phyloP scores from a whole-genome alignment of 2,329 filamentous ascomycete species.

The Fusarium coicis region DNA sequence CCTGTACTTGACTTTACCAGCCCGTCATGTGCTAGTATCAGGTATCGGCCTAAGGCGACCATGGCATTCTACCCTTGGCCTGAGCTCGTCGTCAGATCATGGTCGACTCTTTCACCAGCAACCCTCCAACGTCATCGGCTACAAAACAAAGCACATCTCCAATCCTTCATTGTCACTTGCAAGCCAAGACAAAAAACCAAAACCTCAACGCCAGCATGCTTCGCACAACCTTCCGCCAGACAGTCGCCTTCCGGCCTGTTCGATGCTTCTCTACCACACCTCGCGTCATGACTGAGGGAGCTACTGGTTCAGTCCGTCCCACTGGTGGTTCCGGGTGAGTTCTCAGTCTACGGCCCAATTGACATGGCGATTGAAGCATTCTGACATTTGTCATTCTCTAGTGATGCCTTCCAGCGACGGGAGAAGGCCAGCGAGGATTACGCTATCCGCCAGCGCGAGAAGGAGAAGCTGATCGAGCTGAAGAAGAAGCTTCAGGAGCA shows the following conservation, averaged over 20 bases:
- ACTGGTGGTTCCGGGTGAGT: constrained; percentile 65
- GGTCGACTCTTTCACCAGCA: constrained; percentile 29
- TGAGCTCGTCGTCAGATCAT: constrained; percentile 41
- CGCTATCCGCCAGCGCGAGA: constrained; percentile 88
- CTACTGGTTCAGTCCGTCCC: constrained; percentile 71
- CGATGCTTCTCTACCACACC: constrained; percentile 71
- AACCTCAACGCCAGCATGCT: constrained; percentile 65
- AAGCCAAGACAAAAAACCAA: constrained; percentile 15
- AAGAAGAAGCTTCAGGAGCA: constrained; percentile 80
- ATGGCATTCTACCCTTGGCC: constrained; percentile 1
- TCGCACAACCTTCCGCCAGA: constrained; percentile 70
- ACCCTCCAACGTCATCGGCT: constrained; percentile 44
- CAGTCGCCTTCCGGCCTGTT: constrained; percentile 64
- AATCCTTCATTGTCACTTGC: constrained; percentile 10
- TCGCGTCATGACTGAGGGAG: constrained; percentile 74
- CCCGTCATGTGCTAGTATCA: fast-evolving
- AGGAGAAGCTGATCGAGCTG: constrained; percentile 85
- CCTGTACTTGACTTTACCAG: constrained; percentile 7
- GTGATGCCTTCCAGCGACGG: constrained; percentile 92
- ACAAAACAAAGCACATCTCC: constrained; percentile 34
- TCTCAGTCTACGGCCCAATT: constrained; percentile 14
- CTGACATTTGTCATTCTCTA: constrained; percentile 50
- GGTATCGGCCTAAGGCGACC: constrained; percentile 30
- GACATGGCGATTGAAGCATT: background rate
- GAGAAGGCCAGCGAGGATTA: constrained; percentile 88